These are phyloP conservation scores for Annulohypoxylon bovei DNA, from an alignment of 495 filamentous ascomycete genomes.

Conservation along the genomic window DNA sequence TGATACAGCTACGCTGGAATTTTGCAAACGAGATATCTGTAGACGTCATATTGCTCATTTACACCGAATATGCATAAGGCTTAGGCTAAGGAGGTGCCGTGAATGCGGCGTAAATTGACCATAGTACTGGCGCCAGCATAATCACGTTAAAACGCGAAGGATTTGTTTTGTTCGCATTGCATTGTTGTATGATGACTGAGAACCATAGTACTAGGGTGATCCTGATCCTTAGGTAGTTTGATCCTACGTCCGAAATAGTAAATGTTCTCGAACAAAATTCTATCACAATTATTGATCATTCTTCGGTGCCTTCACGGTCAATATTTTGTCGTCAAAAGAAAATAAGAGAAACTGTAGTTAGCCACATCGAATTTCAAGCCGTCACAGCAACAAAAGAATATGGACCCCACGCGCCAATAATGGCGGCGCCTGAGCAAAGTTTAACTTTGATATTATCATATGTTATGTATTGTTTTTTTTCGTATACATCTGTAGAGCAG, in stretches of 20 bases:
- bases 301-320: conserved; percentile 29
- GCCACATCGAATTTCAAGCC: conserved; percentile 16
- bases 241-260: background rate
- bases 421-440: conserved; percentile 9
- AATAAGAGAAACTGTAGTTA: conserved; percentile 15
- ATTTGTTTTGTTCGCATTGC: conserved; percentile 8
- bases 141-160: conserved; percentile 8
- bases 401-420: background rate
- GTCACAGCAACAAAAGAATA: conserved; percentile 16
- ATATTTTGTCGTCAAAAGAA: conserved; percentile 31
- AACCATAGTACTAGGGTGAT: conserved; percentile 3
- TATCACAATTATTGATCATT: conserved; percentile 15
- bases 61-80: background rate
- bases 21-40: background rate
- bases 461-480: conserved; percentile 16
- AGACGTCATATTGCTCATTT: background rate
- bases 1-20: background rate
- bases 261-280: conserved; percentile 14
- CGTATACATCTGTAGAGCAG: conserved; percentile 13
- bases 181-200: background rate
- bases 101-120: background rate
- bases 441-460: conserved; percentile 26
- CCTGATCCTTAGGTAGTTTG: background rate
- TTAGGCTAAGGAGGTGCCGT: background rate
- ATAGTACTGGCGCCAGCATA: background rate